Evolutionary conservation across 2,329 filamentous ascomycete genomes (phyloP).

Genomic region (Aureobasidium sp.): DNA sequence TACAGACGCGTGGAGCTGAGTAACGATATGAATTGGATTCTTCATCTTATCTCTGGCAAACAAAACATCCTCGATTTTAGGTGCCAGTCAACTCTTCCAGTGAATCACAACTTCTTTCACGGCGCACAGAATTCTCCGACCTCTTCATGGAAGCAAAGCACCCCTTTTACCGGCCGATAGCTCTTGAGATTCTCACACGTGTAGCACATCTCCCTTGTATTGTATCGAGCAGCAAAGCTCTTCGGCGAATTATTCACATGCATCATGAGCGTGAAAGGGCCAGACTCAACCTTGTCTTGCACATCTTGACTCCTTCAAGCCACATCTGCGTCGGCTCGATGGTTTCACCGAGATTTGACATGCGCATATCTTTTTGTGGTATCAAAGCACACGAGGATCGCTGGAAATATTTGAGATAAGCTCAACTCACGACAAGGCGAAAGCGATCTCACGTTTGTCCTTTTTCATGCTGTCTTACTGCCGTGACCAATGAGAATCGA

Average conservation of each 20-base stretch:
- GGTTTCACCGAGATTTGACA: background rate
- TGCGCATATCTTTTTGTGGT: constrained; percentile 11
- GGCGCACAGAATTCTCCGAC: background rate
- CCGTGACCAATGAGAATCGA: background rate
- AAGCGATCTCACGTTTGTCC: background rate
- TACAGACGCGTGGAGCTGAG: too few species aligned
- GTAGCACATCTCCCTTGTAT: background rate
- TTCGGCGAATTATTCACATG: too few species aligned
- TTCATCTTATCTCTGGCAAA: constrained; percentile 4
- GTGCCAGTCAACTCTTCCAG: background rate
- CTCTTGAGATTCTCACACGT: constrained; percentile 1
- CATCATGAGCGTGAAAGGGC: too few species aligned
- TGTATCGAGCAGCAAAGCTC: background rate
- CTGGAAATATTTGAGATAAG: background rate
- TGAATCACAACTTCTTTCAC: background rate
- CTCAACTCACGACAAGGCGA: background rate
- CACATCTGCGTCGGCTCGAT: background rate
- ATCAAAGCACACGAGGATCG: constrained; percentile 6
- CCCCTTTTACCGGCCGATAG: background rate
- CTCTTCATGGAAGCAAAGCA: background rate
- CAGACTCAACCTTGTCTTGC: background rate
- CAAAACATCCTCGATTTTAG: background rate
- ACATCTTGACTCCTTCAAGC: background rate
- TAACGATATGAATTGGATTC: too few species aligned
- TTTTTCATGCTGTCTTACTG: background rate